Evolutionary conservation across 2,329 filamentous ascomycete genomes (phyloP).

Genomic region (Venturia pyrina): DNA sequence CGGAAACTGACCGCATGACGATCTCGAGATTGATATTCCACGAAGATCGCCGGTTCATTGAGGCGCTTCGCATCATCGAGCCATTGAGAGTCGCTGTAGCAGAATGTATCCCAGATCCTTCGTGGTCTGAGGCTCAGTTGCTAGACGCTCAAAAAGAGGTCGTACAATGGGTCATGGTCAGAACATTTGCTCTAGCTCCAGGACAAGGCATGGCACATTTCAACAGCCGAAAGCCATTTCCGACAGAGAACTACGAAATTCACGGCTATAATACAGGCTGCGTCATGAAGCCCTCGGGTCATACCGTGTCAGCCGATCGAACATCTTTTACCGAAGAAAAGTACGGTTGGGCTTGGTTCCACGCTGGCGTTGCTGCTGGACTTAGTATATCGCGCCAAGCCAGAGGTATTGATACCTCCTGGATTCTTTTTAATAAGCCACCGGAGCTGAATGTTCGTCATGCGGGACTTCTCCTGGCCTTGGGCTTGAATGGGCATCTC

Average conservation of each 20-base stretch:
- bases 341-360: slow-evolving; percentile 97
- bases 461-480: slow-evolving; percentile 80
- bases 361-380: slow-evolving; percentile 88
- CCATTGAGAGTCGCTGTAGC: slow-evolving; percentile 70
- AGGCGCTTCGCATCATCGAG: slow-evolving; percentile 77
- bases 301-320: slow-evolving; percentile 88
- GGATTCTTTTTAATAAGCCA: slow-evolving; percentile 98
- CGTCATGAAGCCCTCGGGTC: slow-evolving; percentile 82
- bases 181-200: slow-evolving; percentile 79
- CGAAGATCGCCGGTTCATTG: slow-evolving; percentile 80
- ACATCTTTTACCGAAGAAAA: slow-evolving; percentile 85
- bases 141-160: slow-evolving; percentile 88
- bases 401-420: slow-evolving; percentile 92
- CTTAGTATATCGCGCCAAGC: slow-evolving; percentile 82
- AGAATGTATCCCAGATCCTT: slow-evolving; percentile 63
- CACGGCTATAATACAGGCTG: slow-evolving; percentile 87
- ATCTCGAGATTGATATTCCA: slow-evolving; percentile 82
- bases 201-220: slow-evolving; percentile 84
- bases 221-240: slow-evolving; percentile 72
- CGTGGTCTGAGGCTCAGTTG: slow-evolving; percentile 77
- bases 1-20: slow-evolving; percentile 66
- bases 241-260: slow-evolving; percentile 87
- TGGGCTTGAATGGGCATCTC: slow-evolving; percentile 92
- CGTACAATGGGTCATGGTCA: slow-evolving; percentile 73
- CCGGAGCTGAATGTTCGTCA: slow-evolving; percentile 90